These are phyloP conservation scores for Hyphodiscus hymeniophilus DNA, from an alignment of 495 filamentous ascomycete genomes.

Conservation along the genomic window DNA sequence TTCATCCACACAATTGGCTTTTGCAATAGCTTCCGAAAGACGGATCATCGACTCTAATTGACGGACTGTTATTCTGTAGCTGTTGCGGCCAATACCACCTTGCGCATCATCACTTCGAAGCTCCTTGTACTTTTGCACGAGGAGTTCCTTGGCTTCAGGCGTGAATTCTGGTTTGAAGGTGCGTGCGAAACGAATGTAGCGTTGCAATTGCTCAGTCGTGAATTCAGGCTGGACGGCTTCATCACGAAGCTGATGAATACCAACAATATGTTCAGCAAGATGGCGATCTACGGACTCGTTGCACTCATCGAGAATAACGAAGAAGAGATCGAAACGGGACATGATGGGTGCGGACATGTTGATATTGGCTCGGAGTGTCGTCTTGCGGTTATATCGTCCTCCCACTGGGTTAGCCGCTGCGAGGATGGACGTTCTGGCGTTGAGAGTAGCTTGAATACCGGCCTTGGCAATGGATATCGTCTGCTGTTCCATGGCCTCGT, in stretches of 20 bases:
- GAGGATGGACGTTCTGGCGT: constrained; percentile 89
- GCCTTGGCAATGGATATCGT: constrained; percentile 99
- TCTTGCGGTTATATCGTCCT: constrained; percentile 93
- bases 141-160: constrained; percentile 70
- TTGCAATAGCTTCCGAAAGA: constrained; percentile 90
- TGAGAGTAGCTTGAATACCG: constrained; percentile 96
- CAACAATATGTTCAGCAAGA: constrained; percentile 89
- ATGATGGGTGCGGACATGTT: constrained; percentile 99
- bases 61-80: constrained; percentile 92
- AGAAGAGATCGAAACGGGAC: constrained; percentile 98
- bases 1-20: constrained; percentile 93
- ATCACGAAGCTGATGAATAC: constrained; percentile 86
- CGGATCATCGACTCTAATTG: constrained; percentile 95
- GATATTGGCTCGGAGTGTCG: constrained; percentile 85
- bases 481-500: constrained; percentile 99
- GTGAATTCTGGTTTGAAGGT: constrained; percentile 94
- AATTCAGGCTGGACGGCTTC: constrained; percentile 86
- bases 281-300: constrained; percentile 86
- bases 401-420: constrained; percentile 96
- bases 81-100: constrained; percentile 85
- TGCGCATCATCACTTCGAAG: constrained; percentile 90
- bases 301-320: constrained; percentile 95
- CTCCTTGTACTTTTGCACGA: constrained; percentile 95
- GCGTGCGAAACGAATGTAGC: constrained; percentile 92
- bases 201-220: constrained; percentile 91